phyloP scores from a whole-genome alignment of 2,329 filamentous ascomycete species.

The Trichophyton mentagrophytes region DNA sequence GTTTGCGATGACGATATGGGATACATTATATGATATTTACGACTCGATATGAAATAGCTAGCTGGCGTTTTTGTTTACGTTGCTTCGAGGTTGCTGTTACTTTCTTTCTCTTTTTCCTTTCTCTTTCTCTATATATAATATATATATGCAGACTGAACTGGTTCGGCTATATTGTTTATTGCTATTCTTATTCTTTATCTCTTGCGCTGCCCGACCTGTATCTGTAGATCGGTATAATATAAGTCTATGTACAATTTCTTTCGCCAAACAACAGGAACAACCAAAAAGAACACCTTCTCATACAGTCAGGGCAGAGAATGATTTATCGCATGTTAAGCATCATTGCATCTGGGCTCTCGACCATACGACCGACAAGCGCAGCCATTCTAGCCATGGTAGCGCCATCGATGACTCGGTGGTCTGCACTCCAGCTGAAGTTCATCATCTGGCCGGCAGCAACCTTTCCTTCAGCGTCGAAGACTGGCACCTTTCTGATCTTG shows the following conservation, averaged over 20 bases:
- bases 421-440: constrained; percentile 93
- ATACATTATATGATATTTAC: neutral
- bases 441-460: constrained; percentile 67
- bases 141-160: neutral
- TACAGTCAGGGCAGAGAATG: neutral
- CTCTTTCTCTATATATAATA: neutral
- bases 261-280: neutral
- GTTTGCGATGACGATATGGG: neutral
- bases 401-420: constrained; percentile 88
- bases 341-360: constrained; percentile 82
- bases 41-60: neutral
- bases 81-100: neutral
- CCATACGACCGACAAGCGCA: constrained; percentile 60
- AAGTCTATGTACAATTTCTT: constrained; percentile 4
- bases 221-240: constrained; percentile 3
- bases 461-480: constrained; percentile 49
- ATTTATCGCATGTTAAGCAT: constrained; percentile 42
- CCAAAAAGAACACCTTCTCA: neutral
- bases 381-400: constrained; percentile 88
- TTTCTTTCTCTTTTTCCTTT: too few species aligned
- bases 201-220: neutral
- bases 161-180: constrained; percentile 1
- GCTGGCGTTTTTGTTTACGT: neutral
- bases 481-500: constrained; percentile 64
- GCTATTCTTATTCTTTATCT: neutral